A percentile compares a stretch with the other conserved stretches of the same genome.
phyloP scores from a whole-genome alignment of 441 rosid species.

The Macaranga tanarius region DNA sequence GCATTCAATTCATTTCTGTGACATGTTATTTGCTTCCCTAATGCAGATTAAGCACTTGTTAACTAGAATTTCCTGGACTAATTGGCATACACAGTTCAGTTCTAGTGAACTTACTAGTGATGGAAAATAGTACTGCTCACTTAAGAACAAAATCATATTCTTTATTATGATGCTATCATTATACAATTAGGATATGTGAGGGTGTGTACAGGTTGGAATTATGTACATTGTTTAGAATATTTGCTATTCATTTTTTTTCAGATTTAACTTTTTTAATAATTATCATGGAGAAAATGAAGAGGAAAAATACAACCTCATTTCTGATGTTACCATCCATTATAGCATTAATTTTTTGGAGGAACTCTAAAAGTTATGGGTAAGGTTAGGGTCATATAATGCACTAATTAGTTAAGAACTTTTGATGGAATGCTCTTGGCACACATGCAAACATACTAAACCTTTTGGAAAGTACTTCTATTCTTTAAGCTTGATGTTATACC shows the following conservation, averaged over 20 bases:
- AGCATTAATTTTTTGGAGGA: neutral
- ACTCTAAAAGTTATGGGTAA: too few species aligned
- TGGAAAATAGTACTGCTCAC: neutral
- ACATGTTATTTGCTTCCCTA: neutral
- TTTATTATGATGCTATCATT: too few species aligned
- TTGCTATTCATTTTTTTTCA: neutral
- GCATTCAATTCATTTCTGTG: constrained; percentile 11
- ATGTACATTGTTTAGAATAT: too few species aligned
- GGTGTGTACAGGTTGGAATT: too few species aligned
- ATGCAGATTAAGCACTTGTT: neutral
- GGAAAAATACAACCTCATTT: neutral
- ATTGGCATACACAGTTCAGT: neutral
- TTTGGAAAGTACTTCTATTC: neutral
- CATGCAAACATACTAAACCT: neutral
- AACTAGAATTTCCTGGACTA: neutral
- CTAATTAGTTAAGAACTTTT: neutral
- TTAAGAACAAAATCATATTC: too few species aligned
- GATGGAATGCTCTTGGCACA: neutral
- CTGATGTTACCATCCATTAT: neutral
- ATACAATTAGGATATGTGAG: too few species aligned
- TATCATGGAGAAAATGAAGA: neutral
- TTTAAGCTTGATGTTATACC: too few species aligned
- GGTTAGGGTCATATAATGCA: neutral
- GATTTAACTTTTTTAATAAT: neutral
- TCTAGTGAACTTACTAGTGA: neutral